These are phyloP conservation scores for Diatrype stigma DNA, from an alignment of 2,329 filamentous ascomycete genomes.

Conservation along the genomic window DNA sequence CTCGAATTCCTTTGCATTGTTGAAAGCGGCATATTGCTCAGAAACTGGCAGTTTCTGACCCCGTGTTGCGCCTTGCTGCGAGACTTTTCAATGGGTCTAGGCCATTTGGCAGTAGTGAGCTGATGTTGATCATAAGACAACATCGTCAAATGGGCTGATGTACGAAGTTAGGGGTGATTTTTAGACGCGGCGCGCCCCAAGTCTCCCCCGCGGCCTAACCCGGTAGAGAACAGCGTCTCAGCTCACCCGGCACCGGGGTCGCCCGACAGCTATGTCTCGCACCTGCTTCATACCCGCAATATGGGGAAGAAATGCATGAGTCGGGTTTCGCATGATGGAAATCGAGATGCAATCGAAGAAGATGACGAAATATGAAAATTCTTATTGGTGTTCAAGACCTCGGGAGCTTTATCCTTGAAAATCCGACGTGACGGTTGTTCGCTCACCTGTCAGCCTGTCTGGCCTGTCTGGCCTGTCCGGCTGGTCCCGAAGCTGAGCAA, in stretches of 20 bases:
- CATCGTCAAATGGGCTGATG: neutral
- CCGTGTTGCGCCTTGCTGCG: neutral
- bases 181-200: neutral
- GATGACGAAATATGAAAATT: too few species aligned
- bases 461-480: neutral
- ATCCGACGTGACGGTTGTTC: too few species aligned
- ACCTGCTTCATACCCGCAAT: neutral
- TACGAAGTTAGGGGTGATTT: neutral
- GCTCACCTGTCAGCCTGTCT: neutral
- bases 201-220: neutral
- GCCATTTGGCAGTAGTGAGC: neutral
- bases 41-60: neutral
- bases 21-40: neutral
- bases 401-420: neutral
- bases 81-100: neutral
- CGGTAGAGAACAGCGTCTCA: neutral
- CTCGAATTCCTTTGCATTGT: neutral
- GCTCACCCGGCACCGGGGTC: too few species aligned
- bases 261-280: neutral
- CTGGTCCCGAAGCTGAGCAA: neutral
- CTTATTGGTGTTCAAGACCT: too few species aligned
- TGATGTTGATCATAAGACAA: constrained; percentile 1
- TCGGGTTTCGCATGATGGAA: too few species aligned
- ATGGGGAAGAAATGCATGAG: neutral
- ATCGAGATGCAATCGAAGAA: too few species aligned